Evolutionary conservation across 768 basidiomycete genomes (phyloP).

Genomic region (Fomitopsis pulvina): DNA sequence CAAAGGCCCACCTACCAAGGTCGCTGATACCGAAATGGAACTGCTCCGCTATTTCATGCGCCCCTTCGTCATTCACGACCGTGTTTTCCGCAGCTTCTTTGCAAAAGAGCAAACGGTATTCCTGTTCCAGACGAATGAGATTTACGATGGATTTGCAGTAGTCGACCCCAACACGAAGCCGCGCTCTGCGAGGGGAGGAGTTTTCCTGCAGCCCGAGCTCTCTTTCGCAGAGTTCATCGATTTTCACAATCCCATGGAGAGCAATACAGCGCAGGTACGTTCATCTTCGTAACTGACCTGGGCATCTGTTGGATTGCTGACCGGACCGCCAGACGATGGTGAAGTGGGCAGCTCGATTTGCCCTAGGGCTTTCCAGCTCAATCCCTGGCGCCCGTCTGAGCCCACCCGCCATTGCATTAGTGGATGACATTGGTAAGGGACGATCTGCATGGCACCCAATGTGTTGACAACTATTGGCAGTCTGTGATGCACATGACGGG

Average conservation of each 20-base stretch:
- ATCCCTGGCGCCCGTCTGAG: slow-evolving; percentile 44
- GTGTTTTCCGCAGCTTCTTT: slow-evolving; percentile 54
- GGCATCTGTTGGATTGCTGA: too few relatives aligned
- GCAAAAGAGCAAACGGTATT: slow-evolving; percentile 55
- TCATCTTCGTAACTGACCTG: too few relatives aligned
- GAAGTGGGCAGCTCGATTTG: slow-evolving; percentile 60
- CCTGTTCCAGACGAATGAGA: slow-evolving; percentile 48
- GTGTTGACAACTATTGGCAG: too few relatives aligned
- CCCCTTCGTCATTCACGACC: slow-evolving; percentile 48
- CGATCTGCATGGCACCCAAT: neutral
- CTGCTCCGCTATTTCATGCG: slow-evolving; percentile 37
- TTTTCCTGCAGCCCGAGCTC: slow-evolving; percentile 10
- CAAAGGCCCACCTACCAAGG: slow-evolving; percentile 15
- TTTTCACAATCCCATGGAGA: slow-evolving; percentile 45
- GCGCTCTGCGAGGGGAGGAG: too few relatives aligned
- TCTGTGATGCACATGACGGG: slow-evolving; percentile 17
- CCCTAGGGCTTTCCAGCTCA: slow-evolving; percentile 58
- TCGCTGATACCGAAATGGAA: slow-evolving; percentile 12
- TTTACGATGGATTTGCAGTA: neutral
- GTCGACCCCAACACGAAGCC: slow-evolving; percentile 1
- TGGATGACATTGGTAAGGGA: slow-evolving; percentile 44
- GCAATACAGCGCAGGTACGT: slow-evolving; percentile 46
- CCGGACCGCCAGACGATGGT: slow-evolving; percentile 41
- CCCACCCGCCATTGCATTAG: slow-evolving; percentile 28
- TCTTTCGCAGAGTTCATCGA: slow-evolving; percentile 43